A percentile compares a stretch with the other conserved stretches of the same genome.
phyloP scores from a whole-genome alignment of 75 land plant genomes.

The Pinus tabuliformis region DNA sequence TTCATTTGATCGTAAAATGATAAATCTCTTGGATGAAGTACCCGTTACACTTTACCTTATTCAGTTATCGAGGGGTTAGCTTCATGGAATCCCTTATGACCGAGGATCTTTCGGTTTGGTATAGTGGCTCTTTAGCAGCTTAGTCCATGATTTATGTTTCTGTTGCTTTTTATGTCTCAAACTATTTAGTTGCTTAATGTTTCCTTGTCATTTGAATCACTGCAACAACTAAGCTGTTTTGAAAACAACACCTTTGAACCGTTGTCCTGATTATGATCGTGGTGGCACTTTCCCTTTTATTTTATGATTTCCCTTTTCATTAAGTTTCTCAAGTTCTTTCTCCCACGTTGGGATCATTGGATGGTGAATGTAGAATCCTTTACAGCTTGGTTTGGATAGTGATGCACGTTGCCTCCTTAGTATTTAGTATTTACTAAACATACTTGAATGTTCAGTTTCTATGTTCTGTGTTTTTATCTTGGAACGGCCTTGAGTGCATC shows the following conservation, averaged over 20 bases:
- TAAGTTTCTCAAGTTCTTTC: not conserved
- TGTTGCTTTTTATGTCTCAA: not conserved
- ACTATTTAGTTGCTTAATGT: not conserved
- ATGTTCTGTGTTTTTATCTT: too few relatives aligned
- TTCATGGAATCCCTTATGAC: not conserved
- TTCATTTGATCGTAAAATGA: too few relatives aligned
- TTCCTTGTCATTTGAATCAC: not conserved
- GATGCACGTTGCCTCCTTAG: too few relatives aligned
- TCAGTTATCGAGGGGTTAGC: not conserved
- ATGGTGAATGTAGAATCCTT: too few relatives aligned
- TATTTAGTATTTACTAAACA: too few relatives aligned
- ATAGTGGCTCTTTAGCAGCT: not conserved
- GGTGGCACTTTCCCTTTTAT: not conserved
- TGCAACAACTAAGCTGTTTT: not conserved
- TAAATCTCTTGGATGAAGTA: not conserved
- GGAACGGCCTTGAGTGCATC: too few relatives aligned
- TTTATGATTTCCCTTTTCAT: not conserved
- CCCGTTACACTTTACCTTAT: not conserved
- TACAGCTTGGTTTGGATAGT: too few relatives aligned
- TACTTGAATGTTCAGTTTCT: too few relatives aligned
- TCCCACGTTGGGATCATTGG: not conserved
- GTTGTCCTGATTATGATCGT: not conserved
- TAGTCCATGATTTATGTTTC: not conserved
- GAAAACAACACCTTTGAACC: not conserved
- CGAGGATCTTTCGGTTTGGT: not conserved